phyloP scores from a whole-genome alignment of 78 protist genomes.

The Tieghemostelium lacteum region DNA sequence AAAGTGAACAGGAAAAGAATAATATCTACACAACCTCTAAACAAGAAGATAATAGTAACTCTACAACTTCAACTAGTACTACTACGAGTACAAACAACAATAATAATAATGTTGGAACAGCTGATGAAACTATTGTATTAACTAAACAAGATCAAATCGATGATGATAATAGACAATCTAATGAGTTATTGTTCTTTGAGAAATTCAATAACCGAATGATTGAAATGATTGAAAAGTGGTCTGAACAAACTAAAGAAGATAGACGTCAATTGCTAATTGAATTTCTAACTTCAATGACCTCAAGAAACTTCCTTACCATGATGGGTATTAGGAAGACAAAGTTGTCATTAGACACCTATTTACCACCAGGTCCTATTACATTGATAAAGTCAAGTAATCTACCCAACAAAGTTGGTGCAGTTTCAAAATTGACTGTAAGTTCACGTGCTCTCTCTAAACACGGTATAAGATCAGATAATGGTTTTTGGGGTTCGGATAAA shows the following conservation, averaged over 20 bases:
- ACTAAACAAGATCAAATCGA: not conserved
- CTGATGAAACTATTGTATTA: not conserved
- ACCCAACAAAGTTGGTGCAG: slow-evolving; percentile 10
- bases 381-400: slow-evolving; percentile 33
- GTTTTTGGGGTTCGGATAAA: slow-evolving; percentile 64
- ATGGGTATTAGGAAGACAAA: slow-evolving; percentile 37
- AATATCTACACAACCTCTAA: not conserved
- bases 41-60: not conserved
- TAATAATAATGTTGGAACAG: not conserved
- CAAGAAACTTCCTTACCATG: slow-evolving; percentile 25
- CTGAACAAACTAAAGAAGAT: not conserved
- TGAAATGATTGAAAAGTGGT: not conserved
- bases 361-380: slow-evolving; percentile 44
- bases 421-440: slow-evolving; percentile 25
- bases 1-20: slow-evolving; percentile 43
- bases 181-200: not conserved
- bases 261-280: not conserved
- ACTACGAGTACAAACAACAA: not conserved
- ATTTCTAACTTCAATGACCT: slow-evolving; percentile 6
- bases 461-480: slow-evolving; percentile 42
- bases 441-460: slow-evolving; percentile 61
- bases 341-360: slow-evolving; percentile 9
- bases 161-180: not conserved
- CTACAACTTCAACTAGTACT: not conserved
- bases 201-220: too few relatives aligned